Percentiles rank a stretch among this genome's conserved stretches.
Evolutionary conservation across 2,329 filamentous ascomycete species (phyloP).

Genomic region (Fusarium veterinarium): DNA sequence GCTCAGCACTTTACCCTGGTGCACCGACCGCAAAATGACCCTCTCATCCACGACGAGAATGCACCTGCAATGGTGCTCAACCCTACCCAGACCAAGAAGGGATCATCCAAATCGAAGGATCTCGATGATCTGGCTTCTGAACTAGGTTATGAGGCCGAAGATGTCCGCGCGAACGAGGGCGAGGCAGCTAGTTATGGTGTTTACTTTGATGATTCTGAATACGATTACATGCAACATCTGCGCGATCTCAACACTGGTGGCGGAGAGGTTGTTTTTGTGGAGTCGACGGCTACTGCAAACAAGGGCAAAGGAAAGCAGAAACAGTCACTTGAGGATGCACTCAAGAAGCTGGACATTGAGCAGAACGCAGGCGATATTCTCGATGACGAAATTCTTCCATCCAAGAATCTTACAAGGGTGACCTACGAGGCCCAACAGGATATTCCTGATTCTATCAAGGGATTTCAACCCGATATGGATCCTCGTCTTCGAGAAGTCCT

Average conservation of each 20-base stretch:
- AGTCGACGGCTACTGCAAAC: slow-evolving; percentile 71
- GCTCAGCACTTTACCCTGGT: slow-evolving; percentile 95
- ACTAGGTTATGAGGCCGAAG: slow-evolving; percentile 73
- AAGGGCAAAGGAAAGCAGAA: slow-evolving; percentile 82
- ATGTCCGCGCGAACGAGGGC: slow-evolving; percentile 88
- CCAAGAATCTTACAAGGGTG: slow-evolving; percentile 78
- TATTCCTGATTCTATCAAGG: slow-evolving; percentile 88
- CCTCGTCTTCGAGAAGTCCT: slow-evolving; percentile 89
- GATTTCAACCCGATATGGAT: slow-evolving; percentile 98
- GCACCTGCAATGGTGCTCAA: slow-evolving; percentile 93
- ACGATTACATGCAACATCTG: slow-evolving; percentile 99
- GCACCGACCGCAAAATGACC: slow-evolving; percentile 96
- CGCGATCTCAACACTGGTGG: slow-evolving; percentile 82
- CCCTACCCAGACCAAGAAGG: slow-evolving; percentile 62
- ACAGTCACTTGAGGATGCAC: slow-evolving; percentile 82
- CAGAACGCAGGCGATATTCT: slow-evolving; percentile 69
- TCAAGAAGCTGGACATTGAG: slow-evolving; percentile 71
- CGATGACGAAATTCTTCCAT: slow-evolving; percentile 80
- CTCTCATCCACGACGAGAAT: slow-evolving; percentile 90
- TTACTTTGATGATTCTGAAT: slow-evolving; percentile 93
- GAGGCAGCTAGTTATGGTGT: slow-evolving; percentile 95
- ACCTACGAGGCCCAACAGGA: slow-evolving; percentile 95
- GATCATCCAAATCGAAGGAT: slow-evolving; percentile 66
- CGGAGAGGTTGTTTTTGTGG: slow-evolving; percentile 85
- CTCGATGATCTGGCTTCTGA: slow-evolving; percentile 81